Evolutionary conservation across 2,329 filamentous ascomycete genomes (phyloP).

Genomic region (Endoconidiophora polonica): DNA sequence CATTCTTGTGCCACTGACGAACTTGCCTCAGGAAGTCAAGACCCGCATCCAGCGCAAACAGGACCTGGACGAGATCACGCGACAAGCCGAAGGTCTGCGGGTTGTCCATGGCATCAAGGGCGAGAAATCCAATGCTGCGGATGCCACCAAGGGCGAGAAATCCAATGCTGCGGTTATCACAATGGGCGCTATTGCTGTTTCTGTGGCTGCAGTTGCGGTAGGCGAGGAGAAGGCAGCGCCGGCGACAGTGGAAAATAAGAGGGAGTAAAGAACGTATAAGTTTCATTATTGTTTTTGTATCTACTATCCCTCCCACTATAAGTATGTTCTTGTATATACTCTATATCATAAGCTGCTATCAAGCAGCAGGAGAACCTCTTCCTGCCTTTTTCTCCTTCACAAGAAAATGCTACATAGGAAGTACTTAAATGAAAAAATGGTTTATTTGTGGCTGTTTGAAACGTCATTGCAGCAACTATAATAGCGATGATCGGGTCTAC

Average conservation of each 20-base stretch:
- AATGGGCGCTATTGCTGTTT: background rate
- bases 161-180: background rate
- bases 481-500: too few species aligned
- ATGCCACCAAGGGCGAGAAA: background rate
- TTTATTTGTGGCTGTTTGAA: too few species aligned
- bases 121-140: slow-evolving; percentile 9
- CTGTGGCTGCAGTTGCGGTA: background rate
- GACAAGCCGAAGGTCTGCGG: slow-evolving; percentile 27
- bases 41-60: slow-evolving; percentile 26
- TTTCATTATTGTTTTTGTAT: background rate
- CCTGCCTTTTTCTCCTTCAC: too few species aligned
- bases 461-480: too few species aligned
- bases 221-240: slow-evolving; percentile 1
- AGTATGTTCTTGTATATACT: too few species aligned
- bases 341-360: too few species aligned
- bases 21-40: slow-evolving; percentile 48
- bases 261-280: background rate
- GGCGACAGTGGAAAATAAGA: background rate
- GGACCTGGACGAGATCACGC: slow-evolving; percentile 27
- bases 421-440: too few species aligned
- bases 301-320: background rate
- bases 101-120: slow-evolving; percentile 31
- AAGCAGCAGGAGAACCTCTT: too few species aligned
- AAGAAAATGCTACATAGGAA: too few species aligned
- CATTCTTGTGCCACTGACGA: slow-evolving; percentile 48